phyloP scores from a whole-genome alignment of 768 basidiomycete genomes.

The Leccinum arenicola region DNA sequence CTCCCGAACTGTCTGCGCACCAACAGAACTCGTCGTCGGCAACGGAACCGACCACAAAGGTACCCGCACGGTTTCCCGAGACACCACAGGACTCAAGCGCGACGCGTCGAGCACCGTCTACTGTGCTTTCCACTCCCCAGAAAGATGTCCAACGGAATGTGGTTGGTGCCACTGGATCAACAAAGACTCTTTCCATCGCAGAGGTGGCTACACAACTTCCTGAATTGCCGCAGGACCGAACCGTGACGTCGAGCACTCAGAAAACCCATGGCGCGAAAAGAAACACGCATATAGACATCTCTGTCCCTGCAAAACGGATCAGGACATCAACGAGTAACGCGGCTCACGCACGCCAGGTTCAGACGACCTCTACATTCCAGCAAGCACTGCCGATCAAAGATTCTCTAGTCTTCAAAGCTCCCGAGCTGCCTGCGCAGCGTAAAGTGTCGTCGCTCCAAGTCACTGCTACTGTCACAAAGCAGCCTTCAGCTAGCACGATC shows the following conservation, averaged over 20 bases:
- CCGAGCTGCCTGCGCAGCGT: neutral
- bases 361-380: neutral
- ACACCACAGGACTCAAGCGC: neutral
- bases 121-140: neutral
- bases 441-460: neutral
- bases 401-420: conserved; percentile 7
- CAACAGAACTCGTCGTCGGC: neutral
- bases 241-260: neutral
- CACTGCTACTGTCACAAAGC: neutral
- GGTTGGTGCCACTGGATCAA: neutral
- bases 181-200: neutral
- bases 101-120: neutral
- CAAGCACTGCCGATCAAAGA: neutral
- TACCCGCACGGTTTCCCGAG: neutral
- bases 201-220: neutral
- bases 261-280: conserved; percentile 14
- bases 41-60: neutral
- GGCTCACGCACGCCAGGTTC: neutral
- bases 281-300: conserved; percentile 18
- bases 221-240: neutral
- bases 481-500: neutral
- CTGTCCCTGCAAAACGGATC: conserved; percentile 15
- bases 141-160: neutral
- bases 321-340: neutral
- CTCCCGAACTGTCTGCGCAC: no score